Conservation (phyloP, 305 asterid species). For the Solanum aculeatissimum region DNA sequence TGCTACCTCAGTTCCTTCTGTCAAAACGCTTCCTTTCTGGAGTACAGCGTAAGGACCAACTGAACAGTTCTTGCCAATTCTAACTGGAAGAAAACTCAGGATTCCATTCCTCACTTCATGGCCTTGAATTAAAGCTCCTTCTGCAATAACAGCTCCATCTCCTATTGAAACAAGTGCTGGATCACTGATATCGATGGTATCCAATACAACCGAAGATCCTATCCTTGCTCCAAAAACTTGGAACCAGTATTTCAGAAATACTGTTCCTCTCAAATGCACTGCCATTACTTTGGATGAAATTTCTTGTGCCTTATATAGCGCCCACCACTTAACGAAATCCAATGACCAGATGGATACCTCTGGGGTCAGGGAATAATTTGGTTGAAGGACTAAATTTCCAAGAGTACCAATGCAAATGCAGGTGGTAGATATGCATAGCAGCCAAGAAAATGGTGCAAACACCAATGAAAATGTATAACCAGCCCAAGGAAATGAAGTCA, state of each 20-base stretch:
- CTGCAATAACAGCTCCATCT: conserved; percentile 49
- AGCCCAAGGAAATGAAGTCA: conserved; percentile 20
- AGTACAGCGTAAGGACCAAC: conserved; percentile 57
- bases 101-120: conserved; percentile 56
- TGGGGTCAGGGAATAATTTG: conserved; percentile 53
- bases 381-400: conserved; percentile 64
- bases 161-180: conserved; percentile 68
- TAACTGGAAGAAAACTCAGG: conserved; percentile 43
- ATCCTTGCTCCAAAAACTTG: conserved; percentile 63
- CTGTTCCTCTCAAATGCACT: conserved; percentile 75
- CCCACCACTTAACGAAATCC: conserved; percentile 76
- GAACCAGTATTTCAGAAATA: conserved; percentile 64
- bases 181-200: conserved; percentile 60
- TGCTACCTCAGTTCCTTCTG: conserved; percentile 36
- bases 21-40: conserved; percentile 44
- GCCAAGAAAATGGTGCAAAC: conserved; percentile 57
- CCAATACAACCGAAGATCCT: conserved; percentile 54
- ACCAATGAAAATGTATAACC: conserved; percentile 26
- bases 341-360: conserved; percentile 48
- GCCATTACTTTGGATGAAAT: conserved; percentile 58
- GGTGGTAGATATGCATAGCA: conserved; percentile 51
- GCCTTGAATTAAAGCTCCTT: conserved; percentile 56
- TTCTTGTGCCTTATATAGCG: conserved; percentile 68
- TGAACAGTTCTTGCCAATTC: conserved; percentile 42
- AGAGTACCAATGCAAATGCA: conserved; percentile 44